These are phyloP conservation scores for Vigna hirtella DNA, from an alignment of 306 rosid genomes.

Conservation along the genomic window DNA sequence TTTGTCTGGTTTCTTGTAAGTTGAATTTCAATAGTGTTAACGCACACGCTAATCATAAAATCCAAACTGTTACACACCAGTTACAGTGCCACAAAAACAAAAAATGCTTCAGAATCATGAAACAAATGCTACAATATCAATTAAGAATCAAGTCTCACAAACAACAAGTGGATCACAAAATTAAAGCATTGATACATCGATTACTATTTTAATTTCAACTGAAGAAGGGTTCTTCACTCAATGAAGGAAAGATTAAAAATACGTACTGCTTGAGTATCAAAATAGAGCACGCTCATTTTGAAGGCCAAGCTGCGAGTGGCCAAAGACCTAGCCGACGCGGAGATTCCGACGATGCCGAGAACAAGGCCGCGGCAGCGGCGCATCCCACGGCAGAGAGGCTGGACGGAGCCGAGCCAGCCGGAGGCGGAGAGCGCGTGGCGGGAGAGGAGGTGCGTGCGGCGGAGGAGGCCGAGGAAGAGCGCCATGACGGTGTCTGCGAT, in stretches of 20 bases:
- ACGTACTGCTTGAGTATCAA: constrained; percentile 75
- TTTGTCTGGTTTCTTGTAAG: not conserved
- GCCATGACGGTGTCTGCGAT: constrained; percentile 98
- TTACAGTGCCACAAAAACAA: not conserved
- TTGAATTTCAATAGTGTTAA: not conserved
- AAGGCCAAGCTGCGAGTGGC: constrained; percentile 96
- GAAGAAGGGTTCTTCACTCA: not conserved
- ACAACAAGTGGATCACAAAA: constrained; percentile 8
- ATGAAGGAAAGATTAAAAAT: not conserved
- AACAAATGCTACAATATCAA: not conserved
- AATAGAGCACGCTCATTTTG: constrained; percentile 92
- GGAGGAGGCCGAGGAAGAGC: constrained; percentile 87
- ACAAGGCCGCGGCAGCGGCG: constrained; percentile 96
- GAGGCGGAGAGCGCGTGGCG: constrained; percentile 92
- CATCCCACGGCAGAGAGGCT: constrained; percentile 98
- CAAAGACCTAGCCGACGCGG: constrained; percentile 90
- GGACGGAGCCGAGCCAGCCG: constrained; percentile 98
- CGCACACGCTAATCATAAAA: not conserved
- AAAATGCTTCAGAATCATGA: not conserved
- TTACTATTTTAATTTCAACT: not conserved
- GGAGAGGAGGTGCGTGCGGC: constrained; percentile 92
- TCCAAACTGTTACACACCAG: constrained; percentile 6
- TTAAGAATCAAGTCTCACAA: not conserved
- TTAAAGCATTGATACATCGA: constrained; percentile 3
- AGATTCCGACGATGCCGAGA: constrained; percentile 90